Evolutionary conservation across 2,329 filamentous ascomycete species (phyloP).

Genomic region (Pseudocercospora fuligena): DNA sequence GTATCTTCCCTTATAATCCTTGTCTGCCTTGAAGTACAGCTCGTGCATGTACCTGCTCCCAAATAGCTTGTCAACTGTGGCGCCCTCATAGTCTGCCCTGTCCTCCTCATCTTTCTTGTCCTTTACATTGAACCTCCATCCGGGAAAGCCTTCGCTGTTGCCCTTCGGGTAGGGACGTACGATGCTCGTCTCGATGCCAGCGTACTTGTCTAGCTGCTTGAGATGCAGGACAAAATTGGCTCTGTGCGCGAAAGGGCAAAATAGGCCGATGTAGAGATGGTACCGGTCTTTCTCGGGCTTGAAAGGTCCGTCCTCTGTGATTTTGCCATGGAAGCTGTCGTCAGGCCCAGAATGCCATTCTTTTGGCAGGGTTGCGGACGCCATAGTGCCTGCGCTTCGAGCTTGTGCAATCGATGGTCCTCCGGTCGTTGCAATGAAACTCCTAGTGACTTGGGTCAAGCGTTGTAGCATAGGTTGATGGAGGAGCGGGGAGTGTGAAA

Average conservation of each 20-base stretch:
- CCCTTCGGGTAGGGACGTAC: conserved; percentile 71
- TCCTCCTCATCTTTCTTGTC: conserved; percentile 47
- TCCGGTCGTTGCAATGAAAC: not conserved
- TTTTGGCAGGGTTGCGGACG: not conserved
- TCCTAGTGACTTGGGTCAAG: conserved; percentile 14
- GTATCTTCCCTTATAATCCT: conserved; percentile 65
- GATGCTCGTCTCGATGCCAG: conserved; percentile 58
- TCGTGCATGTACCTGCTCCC: conserved; percentile 63
- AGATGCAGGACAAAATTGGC: conserved; percentile 62
- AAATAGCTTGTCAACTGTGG: conserved; percentile 66
- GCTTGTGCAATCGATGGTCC: not conserved
- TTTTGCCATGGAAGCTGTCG: conserved; percentile 59
- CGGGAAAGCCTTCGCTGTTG: conserved; percentile 65
- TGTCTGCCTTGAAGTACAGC: conserved; percentile 66
- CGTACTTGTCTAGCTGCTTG: conserved; percentile 59
- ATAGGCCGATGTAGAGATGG: conserved; percentile 64
- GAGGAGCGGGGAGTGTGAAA: not conserved
- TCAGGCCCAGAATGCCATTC: conserved; percentile 42
- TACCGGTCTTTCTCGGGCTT: conserved; percentile 58
- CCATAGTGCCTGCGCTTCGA: not conserved
- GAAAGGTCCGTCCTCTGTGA: conserved; percentile 54
- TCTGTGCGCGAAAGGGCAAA: conserved; percentile 69
- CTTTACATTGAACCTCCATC: conserved; percentile 60
- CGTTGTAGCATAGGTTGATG: conserved; percentile 13
- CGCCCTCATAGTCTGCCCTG: conserved; percentile 49